Conservation (phyloP, 257 asterid species). For the Craterostigma plantagineum region DNA sequence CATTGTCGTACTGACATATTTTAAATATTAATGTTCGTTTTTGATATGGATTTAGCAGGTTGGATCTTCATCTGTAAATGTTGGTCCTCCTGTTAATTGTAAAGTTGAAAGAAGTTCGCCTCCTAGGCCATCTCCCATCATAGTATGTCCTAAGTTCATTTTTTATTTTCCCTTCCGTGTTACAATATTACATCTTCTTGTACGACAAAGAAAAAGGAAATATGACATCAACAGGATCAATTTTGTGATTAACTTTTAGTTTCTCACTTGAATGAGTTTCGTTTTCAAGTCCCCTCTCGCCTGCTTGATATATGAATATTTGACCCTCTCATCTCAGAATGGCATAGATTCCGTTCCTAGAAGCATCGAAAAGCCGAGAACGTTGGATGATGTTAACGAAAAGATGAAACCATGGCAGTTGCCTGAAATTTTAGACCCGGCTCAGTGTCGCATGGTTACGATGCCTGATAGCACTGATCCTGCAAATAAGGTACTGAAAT, state of each 20-base stretch:
- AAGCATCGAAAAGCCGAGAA: slow-evolving; percentile 73
- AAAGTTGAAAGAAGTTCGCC: slow-evolving; percentile 97
- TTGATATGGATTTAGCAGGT: too few species aligned
- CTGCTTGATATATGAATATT: not conserved
- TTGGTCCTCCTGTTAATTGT: slow-evolving; percentile 46
- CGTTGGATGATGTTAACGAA: slow-evolving; percentile 49
- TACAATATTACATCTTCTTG: not conserved
- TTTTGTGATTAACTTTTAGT: too few species aligned
- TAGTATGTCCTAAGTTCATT: slow-evolving; percentile 29
- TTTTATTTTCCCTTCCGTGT: slow-evolving; percentile 5
- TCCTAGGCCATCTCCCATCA: slow-evolving; percentile 70
- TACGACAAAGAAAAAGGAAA: too few species aligned
- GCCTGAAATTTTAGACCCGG: slow-evolving; percentile 71
- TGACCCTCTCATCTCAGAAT: slow-evolving; percentile 40
- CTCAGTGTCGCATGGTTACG: slow-evolving; percentile 68
- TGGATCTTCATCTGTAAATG: slow-evolving; percentile 57
- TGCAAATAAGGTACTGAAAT: slow-evolving; percentile 37
- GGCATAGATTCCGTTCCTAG: slow-evolving; percentile 66
- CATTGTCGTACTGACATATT: too few species aligned
- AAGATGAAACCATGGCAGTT: slow-evolving; percentile 69
- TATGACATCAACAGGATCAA: too few species aligned
- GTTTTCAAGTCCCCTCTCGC: too few species aligned
- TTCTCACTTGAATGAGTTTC: too few species aligned
- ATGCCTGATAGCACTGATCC: slow-evolving; percentile 79
- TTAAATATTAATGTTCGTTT: too few species aligned